Base-by-base conservation (phyloP, 78 protist species). In the Dictyostelium purpureum region DNA sequence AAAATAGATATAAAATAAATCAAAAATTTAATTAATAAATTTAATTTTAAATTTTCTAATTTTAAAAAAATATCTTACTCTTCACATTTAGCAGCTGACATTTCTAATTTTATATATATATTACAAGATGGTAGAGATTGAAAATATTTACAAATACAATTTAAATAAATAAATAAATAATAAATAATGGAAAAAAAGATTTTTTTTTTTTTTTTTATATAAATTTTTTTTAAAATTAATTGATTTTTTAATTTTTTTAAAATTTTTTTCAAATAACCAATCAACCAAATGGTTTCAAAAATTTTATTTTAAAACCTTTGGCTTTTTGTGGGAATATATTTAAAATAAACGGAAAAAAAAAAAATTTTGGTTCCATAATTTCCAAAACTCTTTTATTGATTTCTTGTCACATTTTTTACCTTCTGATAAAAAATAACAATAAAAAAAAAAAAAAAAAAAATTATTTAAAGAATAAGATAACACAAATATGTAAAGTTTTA, bases 31-130 rank as follows among this genome's bases (percentile, higher is more conserved):
- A 14, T 47, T 47, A 16, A 47, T 47, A 0, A 2, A 26, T 57
- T 28, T 57, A 47, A 47, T 1, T 14, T 47, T 47, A 47, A 47
- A 14, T 28, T 61, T 61, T 61, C 28, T 61, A 28, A 4, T 59
- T 59, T 59, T 59, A n/a, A n/a, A n/a, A n/a, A n/a, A n/a, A n/a
- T n/a, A 26, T 57, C 67, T 57, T 78, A 57, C 67, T 66, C 89
- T 66, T 66, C 89, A 81, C 89, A 81, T 31, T 66, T 63, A 35
- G 45, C 37, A 42, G 88, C 88, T 66, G 88, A 79, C 88, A 79
- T 79, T 65, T 57, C 38, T 54, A 24, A 21, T 6, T 0, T 37
- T 42, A 2, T 4, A 18, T 57, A 57, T 19, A 57, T 57, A 19
- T 21, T 19, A 57, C 10, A 57, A 57, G 5, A 21, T 18, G 5